Evolutionary conservation across 192 early-diverging fungal genomes (phyloP).

Genomic region (Chytriomyces sp.): DNA sequence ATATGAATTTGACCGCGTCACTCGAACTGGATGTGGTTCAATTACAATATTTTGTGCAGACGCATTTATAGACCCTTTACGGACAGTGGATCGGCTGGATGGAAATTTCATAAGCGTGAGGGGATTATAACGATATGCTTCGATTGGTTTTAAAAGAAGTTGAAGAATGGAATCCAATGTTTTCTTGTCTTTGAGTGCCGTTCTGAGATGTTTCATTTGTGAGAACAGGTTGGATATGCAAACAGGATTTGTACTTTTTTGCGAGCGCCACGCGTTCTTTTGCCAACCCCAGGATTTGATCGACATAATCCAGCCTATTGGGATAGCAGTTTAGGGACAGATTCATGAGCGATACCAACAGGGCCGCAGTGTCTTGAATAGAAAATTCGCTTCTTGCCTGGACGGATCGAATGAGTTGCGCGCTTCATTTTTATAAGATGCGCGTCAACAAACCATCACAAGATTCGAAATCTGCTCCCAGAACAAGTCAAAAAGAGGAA

Average conservation of each 20-base stretch:
- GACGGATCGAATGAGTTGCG: neutral
- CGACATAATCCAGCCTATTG: conserved; percentile 81
- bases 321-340: conserved; percentile 94
- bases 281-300: conserved; percentile 90
- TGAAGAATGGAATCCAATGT: conserved; percentile 77
- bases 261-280: conserved; percentile 69
- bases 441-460: conserved; percentile 63
- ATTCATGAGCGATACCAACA: conserved; percentile 86
- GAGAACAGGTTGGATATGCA: neutral
- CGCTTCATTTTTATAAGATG: neutral
- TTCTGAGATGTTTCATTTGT: conserved; percentile 37
- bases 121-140: conserved; percentile 65
- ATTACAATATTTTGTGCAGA: conserved; percentile 41
- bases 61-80: neutral
- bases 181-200: conserved; percentile 72
- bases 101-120: conserved; percentile 57
- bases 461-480: conserved; percentile 93
- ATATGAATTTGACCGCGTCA: conserved; percentile 25
- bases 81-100: conserved; percentile 47
- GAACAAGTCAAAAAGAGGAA: conserved; percentile 92
- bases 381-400: conserved; percentile 89
- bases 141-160: conserved; percentile 83
- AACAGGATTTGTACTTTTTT: conserved; percentile 30
- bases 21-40: conserved; percentile 16
- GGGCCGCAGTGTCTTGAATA: conserved; percentile 88